phyloP scores from a whole-genome alignment of 495 filamentous ascomycete genomes.

The Durotheca rogersii region DNA sequence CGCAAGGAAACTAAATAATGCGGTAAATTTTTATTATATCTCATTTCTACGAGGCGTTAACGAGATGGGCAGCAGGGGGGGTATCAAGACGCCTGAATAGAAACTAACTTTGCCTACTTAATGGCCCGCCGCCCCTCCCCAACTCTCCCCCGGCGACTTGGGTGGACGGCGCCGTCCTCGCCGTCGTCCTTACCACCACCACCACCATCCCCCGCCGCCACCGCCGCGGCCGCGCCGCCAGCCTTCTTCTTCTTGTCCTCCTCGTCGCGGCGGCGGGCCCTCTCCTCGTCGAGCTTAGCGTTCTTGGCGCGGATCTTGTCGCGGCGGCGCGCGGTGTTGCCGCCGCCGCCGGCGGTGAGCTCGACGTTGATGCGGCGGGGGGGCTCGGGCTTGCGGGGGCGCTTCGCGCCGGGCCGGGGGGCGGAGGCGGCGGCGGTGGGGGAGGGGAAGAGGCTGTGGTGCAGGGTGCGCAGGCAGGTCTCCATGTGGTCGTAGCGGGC shows the following conservation, averaged over 20 bases:
- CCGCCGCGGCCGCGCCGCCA: slow-evolving; percentile 51
- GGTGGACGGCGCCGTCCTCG: slow-evolving; percentile 55
- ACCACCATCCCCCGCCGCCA: slow-evolving; percentile 20
- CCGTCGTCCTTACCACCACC: slow-evolving; percentile 31
- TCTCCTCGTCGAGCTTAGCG: slow-evolving; percentile 79
- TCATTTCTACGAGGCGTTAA: no score
- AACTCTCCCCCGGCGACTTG: slow-evolving; percentile 58
- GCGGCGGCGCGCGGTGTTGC: slow-evolving; percentile 67
- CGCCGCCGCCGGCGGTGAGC: slow-evolving; percentile 86
- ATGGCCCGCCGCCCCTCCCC: no score
- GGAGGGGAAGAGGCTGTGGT: slow-evolving; percentile 71
- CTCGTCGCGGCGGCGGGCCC: slow-evolving; percentile 53
- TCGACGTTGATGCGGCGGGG: slow-evolving; percentile 87
- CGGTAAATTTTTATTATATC: no score
- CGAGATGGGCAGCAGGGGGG: slow-evolving; percentile 1
- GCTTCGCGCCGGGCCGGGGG: slow-evolving; percentile 46
- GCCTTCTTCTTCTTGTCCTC: slow-evolving; percentile 55
- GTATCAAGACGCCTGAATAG: slow-evolving; percentile 14
- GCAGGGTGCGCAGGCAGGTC: slow-evolving; percentile 83
- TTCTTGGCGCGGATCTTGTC: slow-evolving; percentile 85
- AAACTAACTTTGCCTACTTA: no score
- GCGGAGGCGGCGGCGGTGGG: slow-evolving; percentile 30
- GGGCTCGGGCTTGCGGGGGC: slow-evolving; percentile 21
- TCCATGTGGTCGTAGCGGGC: slow-evolving; percentile 88
- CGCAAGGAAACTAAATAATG: no score